These are phyloP conservation scores for Micromonas commoda DNA, from an alignment of 139 green algal genomes.

Conservation along the genomic window DNA sequence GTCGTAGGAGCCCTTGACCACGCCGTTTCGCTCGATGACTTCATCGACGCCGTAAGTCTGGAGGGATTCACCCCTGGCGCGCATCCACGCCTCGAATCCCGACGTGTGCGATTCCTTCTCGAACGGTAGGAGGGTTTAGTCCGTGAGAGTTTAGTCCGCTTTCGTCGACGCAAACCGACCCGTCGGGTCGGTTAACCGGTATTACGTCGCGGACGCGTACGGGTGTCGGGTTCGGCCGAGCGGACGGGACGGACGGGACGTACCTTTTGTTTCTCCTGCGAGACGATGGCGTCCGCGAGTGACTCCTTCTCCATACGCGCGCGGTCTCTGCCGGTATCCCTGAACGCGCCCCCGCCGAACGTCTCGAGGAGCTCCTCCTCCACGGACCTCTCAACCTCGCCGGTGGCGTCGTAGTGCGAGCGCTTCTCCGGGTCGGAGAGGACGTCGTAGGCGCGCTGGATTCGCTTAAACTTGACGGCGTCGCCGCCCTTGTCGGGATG, in stretches of 20 bases:
- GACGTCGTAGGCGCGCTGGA: constrained; percentile 60
- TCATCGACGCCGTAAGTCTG: constrained; percentile 62
- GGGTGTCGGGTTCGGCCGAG: no score
- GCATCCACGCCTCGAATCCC: constrained; percentile 67
- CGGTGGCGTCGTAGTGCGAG: constrained; percentile 70
- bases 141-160: no score
- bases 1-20: constrained; percentile 67
- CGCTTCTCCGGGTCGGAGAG: constrained; percentile 46
- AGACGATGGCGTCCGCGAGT: constrained; percentile 63
- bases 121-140: no score
- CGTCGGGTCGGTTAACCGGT: no score
- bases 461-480: constrained; percentile 42
- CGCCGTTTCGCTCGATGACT: constrained; percentile 60
- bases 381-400: constrained; percentile 50
- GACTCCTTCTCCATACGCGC: constrained; percentile 13
- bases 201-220: no score
- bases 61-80: constrained; percentile 48
- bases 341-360: constrained; percentile 62
- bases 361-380: constrained; percentile 74
- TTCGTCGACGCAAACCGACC: no score
- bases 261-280: no score
- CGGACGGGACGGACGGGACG: no score
- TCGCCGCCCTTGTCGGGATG: constrained; percentile 62
- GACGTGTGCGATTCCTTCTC: constrained; percentile 29
- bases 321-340: constrained; percentile 36